phyloP scores from a whole-genome alignment of 129 eudicot species.

The Lactuca sativa region DNA sequence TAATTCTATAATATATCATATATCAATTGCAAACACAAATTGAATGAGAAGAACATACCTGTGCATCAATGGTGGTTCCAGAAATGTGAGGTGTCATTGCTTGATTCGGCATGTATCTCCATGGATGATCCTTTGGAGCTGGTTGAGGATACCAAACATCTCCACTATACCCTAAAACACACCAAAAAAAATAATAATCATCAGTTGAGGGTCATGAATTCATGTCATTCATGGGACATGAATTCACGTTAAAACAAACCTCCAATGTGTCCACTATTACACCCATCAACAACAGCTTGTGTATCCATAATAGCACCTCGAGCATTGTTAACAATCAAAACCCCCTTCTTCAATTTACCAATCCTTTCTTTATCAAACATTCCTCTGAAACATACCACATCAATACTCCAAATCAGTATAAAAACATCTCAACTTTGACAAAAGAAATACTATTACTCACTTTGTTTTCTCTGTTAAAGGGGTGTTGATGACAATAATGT shows the following conservation, averaged over 20 bases:
- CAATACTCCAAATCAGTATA: too few relatives aligned
- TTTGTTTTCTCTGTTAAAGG: conserved; percentile 96
- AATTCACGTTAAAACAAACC: conserved; percentile 46
- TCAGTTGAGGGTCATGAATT: neutral
- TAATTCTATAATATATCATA: neutral
- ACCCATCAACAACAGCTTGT: conserved; percentile 98
- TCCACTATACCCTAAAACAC: conserved; percentile 78
- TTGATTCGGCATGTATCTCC: conserved; percentile 99
- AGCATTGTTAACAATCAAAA: conserved; percentile 92
- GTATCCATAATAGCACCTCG: conserved; percentile 99
- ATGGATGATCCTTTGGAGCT: conserved; percentile 99
- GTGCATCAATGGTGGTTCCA: conserved; percentile 97
- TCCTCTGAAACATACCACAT: conserved; percentile 53
- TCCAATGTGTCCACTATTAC: conserved; percentile 87
- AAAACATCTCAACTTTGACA: too few relatives aligned
- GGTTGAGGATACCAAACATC: conserved; percentile 99
- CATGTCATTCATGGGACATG: neutral
- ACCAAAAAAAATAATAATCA: neutral
- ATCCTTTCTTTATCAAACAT: conserved; percentile 87
- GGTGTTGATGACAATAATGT: conserved; percentile 74
- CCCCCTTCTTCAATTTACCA: conserved; percentile 91
- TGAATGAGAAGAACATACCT: conserved; percentile 38
- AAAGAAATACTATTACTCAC: conserved; percentile 39
- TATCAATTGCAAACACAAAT: neutral
- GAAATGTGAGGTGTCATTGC: conserved; percentile 99